A percentile compares a stretch with the other conserved stretches of the same genome.
Conservation (phyloP, 2,329 filamentous ascomycete genomes). For the Claviceps capensis region DNA sequence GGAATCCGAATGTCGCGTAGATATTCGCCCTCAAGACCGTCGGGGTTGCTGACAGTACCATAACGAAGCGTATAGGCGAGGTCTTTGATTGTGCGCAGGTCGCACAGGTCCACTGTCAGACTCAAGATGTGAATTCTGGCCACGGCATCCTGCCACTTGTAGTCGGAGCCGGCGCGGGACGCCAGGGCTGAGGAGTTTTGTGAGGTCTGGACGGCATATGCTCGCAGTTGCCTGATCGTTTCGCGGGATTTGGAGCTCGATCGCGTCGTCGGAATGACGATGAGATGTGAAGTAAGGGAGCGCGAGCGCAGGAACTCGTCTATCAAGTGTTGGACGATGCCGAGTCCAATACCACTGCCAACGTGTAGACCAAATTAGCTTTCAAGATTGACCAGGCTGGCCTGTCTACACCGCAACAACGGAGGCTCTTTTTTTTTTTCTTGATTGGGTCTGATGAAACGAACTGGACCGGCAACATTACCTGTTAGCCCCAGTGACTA, state of each 20-base stretch:
- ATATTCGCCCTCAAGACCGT: conserved; percentile 21
- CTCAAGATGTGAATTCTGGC: conserved; percentile 44
- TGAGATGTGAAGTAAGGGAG: conserved; percentile 53
- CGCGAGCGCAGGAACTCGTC: conserved; percentile 72
- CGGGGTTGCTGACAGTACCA: conserved; percentile 32
- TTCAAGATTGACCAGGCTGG: too few species aligned
- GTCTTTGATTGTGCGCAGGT: conserved; percentile 35
- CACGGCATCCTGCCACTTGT: conserved; percentile 26
- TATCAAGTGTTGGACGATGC: conserved; percentile 71
- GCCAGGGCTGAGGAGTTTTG: conserved; percentile 23
- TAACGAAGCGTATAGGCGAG: conserved; percentile 33
- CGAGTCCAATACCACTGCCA: conserved; percentile 70
- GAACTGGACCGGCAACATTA: conserved; percentile 22
- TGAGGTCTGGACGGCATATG: conserved; percentile 37
- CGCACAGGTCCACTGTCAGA: conserved; percentile 46
- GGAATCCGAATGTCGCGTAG: conserved; percentile 40
- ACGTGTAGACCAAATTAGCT: not conserved
- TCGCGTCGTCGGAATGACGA: conserved; percentile 75
- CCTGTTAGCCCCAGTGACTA: conserved; percentile 84
- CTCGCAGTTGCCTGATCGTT: conserved; percentile 51
- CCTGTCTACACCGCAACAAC: too few species aligned
- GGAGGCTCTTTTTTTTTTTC: not conserved
- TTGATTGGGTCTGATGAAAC: too few species aligned
- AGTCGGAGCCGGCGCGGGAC: conserved; percentile 21
- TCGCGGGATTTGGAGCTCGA: conserved; percentile 58